These are phyloP conservation scores for Penicillium polonicum DNA, from an alignment of 2,329 filamentous ascomycete genomes.

Conservation along the genomic window DNA sequence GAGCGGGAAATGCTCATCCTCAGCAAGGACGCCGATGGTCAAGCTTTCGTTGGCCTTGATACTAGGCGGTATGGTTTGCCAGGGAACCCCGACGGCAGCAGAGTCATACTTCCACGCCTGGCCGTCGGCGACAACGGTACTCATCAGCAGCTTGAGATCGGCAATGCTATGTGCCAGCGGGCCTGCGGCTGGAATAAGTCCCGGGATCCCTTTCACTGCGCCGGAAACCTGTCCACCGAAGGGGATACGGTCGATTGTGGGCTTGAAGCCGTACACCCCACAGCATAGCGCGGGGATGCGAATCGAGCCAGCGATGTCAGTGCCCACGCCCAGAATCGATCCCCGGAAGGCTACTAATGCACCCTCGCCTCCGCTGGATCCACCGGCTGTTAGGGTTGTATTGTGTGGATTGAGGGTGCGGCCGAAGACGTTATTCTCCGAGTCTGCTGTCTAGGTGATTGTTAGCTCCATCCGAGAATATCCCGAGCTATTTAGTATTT, in stretches of 20 bases:
- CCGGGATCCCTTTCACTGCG: constrained; percentile 18
- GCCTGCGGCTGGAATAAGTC: constrained; percentile 19
- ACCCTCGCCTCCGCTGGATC: constrained; percentile 37
- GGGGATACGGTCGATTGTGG: constrained; percentile 32
- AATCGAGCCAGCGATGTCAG: constrained; percentile 39
- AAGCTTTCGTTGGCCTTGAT: constrained; percentile 25
- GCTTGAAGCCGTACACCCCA: constrained; percentile 40
- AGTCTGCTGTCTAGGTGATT: constrained; percentile 24
- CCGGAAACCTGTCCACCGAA: constrained; percentile 29
- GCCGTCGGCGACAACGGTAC: constrained; percentile 36
- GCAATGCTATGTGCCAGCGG: constrained; percentile 22
- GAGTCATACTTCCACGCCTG: constrained; percentile 50
- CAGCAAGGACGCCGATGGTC: constrained; percentile 51
- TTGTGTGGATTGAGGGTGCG: constrained; percentile 33
- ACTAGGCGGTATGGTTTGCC: constrained; percentile 37
- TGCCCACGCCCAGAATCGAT: constrained; percentile 37
- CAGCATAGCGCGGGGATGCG: constrained; percentile 39
- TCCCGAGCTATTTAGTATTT: neutral
- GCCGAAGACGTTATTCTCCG: constrained; percentile 32
- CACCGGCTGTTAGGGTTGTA: constrained; percentile 27
- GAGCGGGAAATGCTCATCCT: constrained; percentile 50
- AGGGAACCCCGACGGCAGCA: constrained; percentile 45
- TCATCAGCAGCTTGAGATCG: constrained; percentile 36
- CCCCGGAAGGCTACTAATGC: constrained; percentile 38
- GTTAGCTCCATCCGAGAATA: neutral